Evolutionary conservation across 306 rosid genomes (phyloP).

Genomic region (Vachellia collinsii): DNA sequence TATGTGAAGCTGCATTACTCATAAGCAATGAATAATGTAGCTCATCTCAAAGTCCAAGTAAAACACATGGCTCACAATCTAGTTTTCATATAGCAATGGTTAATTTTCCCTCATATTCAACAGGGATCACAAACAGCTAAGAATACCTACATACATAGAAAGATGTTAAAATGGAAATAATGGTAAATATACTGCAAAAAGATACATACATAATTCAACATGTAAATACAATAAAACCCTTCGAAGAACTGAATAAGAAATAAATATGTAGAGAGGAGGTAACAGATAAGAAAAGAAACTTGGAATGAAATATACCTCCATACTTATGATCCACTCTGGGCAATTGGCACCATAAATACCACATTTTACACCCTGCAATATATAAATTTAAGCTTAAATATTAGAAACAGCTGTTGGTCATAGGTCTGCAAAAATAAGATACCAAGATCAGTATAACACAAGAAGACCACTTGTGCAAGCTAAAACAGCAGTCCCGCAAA

Average conservation of each 20-base stretch:
- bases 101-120: conserved; percentile 20
- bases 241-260: conserved; percentile 5
- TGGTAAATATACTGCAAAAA: background rate
- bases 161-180: conserved; percentile 15
- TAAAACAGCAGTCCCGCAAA: background rate
- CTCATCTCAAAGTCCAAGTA: background rate
- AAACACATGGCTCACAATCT: background rate
- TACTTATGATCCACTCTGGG: conserved; percentile 91
- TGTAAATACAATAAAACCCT: conserved; percentile 27
- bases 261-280: conserved; percentile 13
- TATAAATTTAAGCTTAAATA: background rate
- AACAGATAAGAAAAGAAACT: conserved; percentile 11
- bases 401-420: background rate
- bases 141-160: conserved; percentile 18
- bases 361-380: conserved; percentile 76
- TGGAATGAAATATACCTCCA: conserved; percentile 65
- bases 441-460: conserved; percentile 18
- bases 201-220: conserved; percentile 15
- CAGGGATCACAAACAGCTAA: background rate
- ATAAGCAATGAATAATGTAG: background rate
- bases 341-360: conserved; percentile 88
- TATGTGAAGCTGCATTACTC: background rate
- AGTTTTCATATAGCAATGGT: conserved; percentile 20
- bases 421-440: conserved; percentile 12
- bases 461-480: conserved; percentile 3